These are phyloP conservation scores for Articulospora tetracladia DNA, from an alignment of 495 filamentous ascomycete species.

Conservation along the genomic window DNA sequence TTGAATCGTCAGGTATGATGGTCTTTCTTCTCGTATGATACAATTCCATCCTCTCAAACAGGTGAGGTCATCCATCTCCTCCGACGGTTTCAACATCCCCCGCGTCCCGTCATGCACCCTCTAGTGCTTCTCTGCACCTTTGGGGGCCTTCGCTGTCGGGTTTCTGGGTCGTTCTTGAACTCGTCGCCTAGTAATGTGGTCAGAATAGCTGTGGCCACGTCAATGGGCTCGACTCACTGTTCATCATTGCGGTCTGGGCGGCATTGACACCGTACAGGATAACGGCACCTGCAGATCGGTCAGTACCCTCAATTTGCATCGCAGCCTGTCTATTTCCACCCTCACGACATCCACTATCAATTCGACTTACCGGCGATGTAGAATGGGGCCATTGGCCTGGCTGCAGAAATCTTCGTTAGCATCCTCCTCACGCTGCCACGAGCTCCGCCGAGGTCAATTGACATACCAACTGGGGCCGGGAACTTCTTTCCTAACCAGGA, in stretches of 20 bases:
- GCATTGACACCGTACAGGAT: constrained; percentile 87
- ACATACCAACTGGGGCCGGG: constrained; percentile 80
- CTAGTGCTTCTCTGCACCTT: constrained; percentile 31
- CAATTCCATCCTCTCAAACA: background rate
- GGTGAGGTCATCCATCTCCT: background rate
- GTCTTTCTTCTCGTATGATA: background rate
- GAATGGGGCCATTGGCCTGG: constrained; percentile 86
- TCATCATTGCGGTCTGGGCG: constrained; percentile 61
- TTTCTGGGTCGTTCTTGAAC: constrained; percentile 95
- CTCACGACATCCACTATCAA: background rate
- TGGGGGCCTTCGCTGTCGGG: constrained; percentile 57
- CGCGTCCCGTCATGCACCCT: constrained; percentile 2
- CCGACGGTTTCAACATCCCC: too few relatives aligned
- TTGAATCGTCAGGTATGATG: background rate
- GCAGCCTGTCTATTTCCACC: background rate
- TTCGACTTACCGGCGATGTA: constrained; percentile 87
- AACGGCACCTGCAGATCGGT: constrained; percentile 58
- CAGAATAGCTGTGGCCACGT: constrained; percentile 6
- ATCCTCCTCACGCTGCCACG: background rate
- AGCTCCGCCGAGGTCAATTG: constrained; percentile 24
- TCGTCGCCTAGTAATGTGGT: constrained; percentile 66
- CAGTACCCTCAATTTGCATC: constrained; percentile 24
- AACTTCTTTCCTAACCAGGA: constrained; percentile 90
- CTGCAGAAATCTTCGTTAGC: constrained; percentile 45
- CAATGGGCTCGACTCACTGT: constrained; percentile 53